phyloP scores from a whole-genome alignment of 345 rosid species.

The Pugionium cornutum region DNA sequence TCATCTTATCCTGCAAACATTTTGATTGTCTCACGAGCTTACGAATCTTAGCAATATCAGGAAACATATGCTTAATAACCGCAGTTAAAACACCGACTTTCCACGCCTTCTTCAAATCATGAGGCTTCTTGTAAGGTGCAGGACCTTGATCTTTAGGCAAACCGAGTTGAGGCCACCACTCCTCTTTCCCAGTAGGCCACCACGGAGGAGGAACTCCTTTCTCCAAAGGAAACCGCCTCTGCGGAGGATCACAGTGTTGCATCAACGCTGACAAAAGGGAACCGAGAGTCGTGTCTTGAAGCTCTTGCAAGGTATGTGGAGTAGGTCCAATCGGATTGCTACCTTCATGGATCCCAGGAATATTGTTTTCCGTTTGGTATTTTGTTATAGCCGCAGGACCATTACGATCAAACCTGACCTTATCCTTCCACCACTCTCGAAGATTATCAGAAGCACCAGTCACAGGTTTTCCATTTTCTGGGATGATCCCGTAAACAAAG shows the following conservation, averaged over 20 bases:
- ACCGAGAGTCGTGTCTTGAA: conserved; percentile 96
- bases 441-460: conserved; percentile 93
- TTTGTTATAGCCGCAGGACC: conserved; percentile 92
- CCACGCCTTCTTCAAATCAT: conserved; percentile 96
- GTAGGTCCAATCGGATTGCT: conserved; percentile 56
- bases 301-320: conserved; percentile 76
- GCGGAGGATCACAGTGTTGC: too few relatives aligned
- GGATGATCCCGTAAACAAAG: conserved; percentile 55
- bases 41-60: conserved; percentile 88
- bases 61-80: conserved; percentile 97
- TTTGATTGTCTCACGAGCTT: conserved; percentile 92
- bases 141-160: conserved; percentile 71
- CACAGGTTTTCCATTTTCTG: conserved; percentile 93
- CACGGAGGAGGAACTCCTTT: conserved; percentile 80
- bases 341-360: conserved; percentile 53
- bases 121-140: conserved; percentile 89
- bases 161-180: conserved; percentile 89
- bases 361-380: conserved; percentile 74
- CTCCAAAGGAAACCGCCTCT: too few relatives aligned
- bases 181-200: conserved; percentile 95
- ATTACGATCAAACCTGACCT: conserved; percentile 92
- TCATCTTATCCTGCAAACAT: conserved; percentile 99
- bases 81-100: conserved; percentile 97
- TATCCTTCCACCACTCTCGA: conserved; percentile 99
- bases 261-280: conserved; percentile 69